Conservation (phyloP, 75 land plant species). For the Pinus taeda region DNA sequence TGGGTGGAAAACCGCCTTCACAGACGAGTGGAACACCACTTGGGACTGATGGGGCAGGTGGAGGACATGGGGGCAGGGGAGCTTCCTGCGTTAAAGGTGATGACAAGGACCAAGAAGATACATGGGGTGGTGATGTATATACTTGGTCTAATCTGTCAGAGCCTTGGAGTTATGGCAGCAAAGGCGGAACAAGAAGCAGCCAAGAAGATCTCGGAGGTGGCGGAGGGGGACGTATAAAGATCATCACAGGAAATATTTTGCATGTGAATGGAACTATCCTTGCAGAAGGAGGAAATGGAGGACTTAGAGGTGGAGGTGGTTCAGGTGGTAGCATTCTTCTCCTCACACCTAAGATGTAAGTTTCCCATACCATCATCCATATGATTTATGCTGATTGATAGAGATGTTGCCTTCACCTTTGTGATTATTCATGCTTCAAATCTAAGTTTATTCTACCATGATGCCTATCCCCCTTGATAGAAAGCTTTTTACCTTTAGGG, state of each 20-base stretch:
- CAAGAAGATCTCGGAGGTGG: slow-evolving; percentile 76
- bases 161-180: slow-evolving; percentile 87
- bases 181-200: slow-evolving; percentile 69
- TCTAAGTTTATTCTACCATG: too few species aligned
- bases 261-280: slow-evolving; percentile 56
- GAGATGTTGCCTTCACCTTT: too few species aligned
- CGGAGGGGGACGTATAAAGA: slow-evolving; percentile 72
- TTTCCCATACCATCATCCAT: not conserved
- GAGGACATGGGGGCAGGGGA: slow-evolving; percentile 94
- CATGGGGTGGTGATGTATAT: slow-evolving; percentile 97
- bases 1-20: slow-evolving; percentile 79
- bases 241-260: slow-evolving; percentile 29
- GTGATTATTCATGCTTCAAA: too few species aligned
- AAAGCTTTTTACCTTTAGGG: too few species aligned
- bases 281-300: slow-evolving; percentile 93
- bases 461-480: too few species aligned
- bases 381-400: too few species aligned
- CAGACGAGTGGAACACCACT: slow-evolving; percentile 84
- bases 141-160: slow-evolving; percentile 63
- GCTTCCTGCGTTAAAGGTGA: slow-evolving; percentile 67
- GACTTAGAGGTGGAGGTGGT: slow-evolving; percentile 85
- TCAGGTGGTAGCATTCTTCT: slow-evolving; percentile 93
- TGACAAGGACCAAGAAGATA: slow-evolving; percentile 66
- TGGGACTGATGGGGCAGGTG: slow-evolving; percentile 83
- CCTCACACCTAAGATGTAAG: slow-evolving; percentile 62